Evolutionary conservation across 208 protist species (phyloP).

Genomic region (Crithidia brevicula): DNA sequence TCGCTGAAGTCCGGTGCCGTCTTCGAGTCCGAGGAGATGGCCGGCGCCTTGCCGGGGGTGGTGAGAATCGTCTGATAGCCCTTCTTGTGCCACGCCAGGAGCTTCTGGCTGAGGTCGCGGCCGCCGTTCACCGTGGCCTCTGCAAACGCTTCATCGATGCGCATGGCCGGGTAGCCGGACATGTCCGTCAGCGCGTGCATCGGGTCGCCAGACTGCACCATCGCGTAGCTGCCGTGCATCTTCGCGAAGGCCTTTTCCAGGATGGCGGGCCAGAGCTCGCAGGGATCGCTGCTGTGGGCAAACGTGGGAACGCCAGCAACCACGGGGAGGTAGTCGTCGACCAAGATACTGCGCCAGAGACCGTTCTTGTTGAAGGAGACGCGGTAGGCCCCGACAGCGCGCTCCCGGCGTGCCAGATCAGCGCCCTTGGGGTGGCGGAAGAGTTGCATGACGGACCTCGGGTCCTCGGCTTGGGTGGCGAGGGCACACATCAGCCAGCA

Average conservation of each 20-base stretch:
- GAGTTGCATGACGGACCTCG: slow-evolving; percentile 57
- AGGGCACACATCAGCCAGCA: slow-evolving; percentile 89
- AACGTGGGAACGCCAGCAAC: slow-evolving; percentile 55
- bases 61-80: slow-evolving; percentile 76
- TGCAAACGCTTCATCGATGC: slow-evolving; percentile 73
- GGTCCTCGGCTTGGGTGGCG: slow-evolving; percentile 60
- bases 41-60: slow-evolving; percentile 79
- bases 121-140: slow-evolving; percentile 36
- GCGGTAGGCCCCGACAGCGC: slow-evolving; percentile 76
- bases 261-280: slow-evolving; percentile 89
- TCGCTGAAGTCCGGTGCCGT: slow-evolving; percentile 57
- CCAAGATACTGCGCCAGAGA: slow-evolving; percentile 82
- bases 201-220: slow-evolving; percentile 86
- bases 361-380: slow-evolving; percentile 92
- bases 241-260: slow-evolving; percentile 94
- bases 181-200: slow-evolving; percentile 88
- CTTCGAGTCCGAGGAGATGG: slow-evolving; percentile 49
- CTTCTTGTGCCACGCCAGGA: slow-evolving; percentile 37
- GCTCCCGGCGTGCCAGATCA: slow-evolving; percentile 52
- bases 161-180: slow-evolving; percentile 71
- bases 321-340: slow-evolving; percentile 89
- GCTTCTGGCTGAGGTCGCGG: slow-evolving; percentile 45
- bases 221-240: slow-evolving; percentile 82
- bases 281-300: slow-evolving; percentile 63
- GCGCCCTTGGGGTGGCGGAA: slow-evolving; percentile 72